phyloP scores from a whole-genome alignment of 2,329 filamentous ascomycete genomes.

The Pseudocercospora cruenta region DNA sequence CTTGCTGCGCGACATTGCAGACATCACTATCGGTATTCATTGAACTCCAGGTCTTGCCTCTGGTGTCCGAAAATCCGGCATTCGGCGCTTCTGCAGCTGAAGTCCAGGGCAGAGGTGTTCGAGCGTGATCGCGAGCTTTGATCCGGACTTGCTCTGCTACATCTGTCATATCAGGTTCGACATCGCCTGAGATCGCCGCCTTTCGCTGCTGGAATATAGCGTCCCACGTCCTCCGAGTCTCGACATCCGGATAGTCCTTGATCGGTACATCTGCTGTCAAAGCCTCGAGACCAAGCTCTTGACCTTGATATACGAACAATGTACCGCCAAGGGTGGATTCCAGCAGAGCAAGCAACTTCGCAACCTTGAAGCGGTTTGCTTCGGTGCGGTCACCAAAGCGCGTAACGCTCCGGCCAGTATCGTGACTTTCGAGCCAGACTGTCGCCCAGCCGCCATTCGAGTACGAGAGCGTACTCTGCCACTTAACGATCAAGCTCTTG shows the following conservation, averaged over 20 bases:
- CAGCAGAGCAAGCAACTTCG: constrained; percentile 63
- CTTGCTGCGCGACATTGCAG: constrained; percentile 26
- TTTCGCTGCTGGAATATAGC: neutral
- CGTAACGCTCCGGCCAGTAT: constrained; percentile 62
- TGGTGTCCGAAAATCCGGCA: constrained; percentile 60
- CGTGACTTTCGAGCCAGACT: constrained; percentile 67
- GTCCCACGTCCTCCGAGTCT: constrained; percentile 40
- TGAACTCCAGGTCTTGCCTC: constrained; percentile 25
- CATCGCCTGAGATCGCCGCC: neutral
- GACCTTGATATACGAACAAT: constrained; percentile 67
- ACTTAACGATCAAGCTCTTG: constrained; percentile 59
- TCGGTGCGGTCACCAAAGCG: constrained; percentile 58
- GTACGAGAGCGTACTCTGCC: constrained; percentile 62
- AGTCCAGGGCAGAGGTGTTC: constrained; percentile 43
- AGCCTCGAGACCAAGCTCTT: constrained; percentile 68
- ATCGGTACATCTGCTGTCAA: constrained; percentile 62
- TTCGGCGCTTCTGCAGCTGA: constrained; percentile 42
- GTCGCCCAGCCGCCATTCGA: constrained; percentile 66
- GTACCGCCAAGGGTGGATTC: constrained; percentile 62
- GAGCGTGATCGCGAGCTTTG: constrained; percentile 69
- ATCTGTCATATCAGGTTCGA: constrained; percentile 34
- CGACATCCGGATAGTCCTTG: constrained; percentile 68
- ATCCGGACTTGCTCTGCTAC: constrained; percentile 57
- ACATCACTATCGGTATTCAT: constrained; percentile 27
- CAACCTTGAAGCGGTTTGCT: constrained; percentile 48